Evolutionary conservation across 73 alveolate species (phyloP).

Genomic region (Urostyla sp.): DNA sequence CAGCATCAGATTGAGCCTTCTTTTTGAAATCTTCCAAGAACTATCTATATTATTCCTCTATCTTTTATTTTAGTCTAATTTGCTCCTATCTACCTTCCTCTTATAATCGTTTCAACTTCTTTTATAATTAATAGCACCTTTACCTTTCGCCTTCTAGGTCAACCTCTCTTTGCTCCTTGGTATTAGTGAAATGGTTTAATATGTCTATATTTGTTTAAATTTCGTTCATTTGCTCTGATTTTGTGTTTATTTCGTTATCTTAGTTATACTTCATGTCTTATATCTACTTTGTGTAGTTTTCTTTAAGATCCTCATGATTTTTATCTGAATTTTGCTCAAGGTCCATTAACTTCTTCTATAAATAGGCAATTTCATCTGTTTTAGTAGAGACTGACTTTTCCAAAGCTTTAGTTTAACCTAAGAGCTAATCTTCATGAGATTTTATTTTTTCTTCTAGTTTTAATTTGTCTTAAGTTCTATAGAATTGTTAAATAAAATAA

Average conservation of each 20-base stretch:
- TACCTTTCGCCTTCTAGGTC: slow-evolving; percentile 40
- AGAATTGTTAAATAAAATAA: not conserved
- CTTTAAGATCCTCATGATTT: slow-evolving; percentile 12
- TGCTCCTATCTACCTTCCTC: slow-evolving; percentile 50
- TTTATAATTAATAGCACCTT: slow-evolving; percentile 23
- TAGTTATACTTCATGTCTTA: slow-evolving; percentile 14
- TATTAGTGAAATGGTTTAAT: slow-evolving; percentile 34
- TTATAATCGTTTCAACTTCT: slow-evolving; percentile 26
- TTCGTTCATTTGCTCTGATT: slow-evolving; percentile 26
- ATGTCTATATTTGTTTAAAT: slow-evolving; percentile 11
- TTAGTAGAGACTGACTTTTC: slow-evolving; percentile 26
- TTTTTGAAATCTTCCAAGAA: slow-evolving; percentile 48
- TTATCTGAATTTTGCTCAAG: slow-evolving; percentile 34
- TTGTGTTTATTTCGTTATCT: slow-evolving; percentile 46
- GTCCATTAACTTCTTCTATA: slow-evolving; percentile 25
- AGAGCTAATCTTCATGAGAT: slow-evolving; percentile 45
- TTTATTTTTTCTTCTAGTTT: slow-evolving; percentile 12
- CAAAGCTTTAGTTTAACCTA: slow-evolving; percentile 13
- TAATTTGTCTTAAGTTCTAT: slow-evolving; percentile 6
- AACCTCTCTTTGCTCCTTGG: slow-evolving; percentile 28
- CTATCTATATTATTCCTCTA: slow-evolving; percentile 61
- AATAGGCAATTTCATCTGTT: slow-evolving; percentile 30
- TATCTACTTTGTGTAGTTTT: slow-evolving; percentile 23
- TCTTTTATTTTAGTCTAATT: slow-evolving; percentile 31
- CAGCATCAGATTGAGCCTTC: slow-evolving; percentile 67